Evolutionary conservation across 768 basidiomycete species (phyloP).

Genomic region (Crassisporium funariophilum): DNA sequence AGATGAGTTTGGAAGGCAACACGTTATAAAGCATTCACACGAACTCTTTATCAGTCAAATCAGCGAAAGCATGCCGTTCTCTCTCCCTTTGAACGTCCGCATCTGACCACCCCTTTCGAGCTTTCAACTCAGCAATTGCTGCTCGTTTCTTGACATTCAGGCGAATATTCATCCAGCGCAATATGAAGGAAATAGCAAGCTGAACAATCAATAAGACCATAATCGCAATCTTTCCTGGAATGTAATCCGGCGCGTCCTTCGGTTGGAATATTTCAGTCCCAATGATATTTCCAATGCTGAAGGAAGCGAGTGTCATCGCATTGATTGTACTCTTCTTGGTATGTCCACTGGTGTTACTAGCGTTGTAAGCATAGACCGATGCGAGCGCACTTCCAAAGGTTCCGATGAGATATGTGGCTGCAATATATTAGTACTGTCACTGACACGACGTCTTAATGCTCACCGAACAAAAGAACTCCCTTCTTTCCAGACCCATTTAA

Average conservation of each 20-base stretch:
- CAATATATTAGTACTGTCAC: slow-evolving; percentile 1
- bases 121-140: slow-evolving; percentile 45
- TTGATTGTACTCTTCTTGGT: slow-evolving; percentile 74
- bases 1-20: no score
- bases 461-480: slow-evolving; percentile 58
- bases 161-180: slow-evolving; percentile 57
- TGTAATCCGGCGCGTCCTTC: slow-evolving; percentile 61
- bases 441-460: slow-evolving; percentile 1
- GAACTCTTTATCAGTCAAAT: slow-evolving; percentile 69
- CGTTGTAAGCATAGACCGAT: slow-evolving; percentile 64
- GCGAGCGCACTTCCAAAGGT: slow-evolving; percentile 63
- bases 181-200: slow-evolving; percentile 45
- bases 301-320: slow-evolving; percentile 56
- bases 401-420: slow-evolving; percentile 52
- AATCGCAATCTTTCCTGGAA: slow-evolving; percentile 68
- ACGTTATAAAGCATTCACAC: no score
- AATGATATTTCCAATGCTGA: slow-evolving; percentile 61
- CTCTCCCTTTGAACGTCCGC: slow-evolving; percentile 58
- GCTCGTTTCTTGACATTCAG: slow-evolving; percentile 51
- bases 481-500: slow-evolving; percentile 50
- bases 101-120: slow-evolving; percentile 55
- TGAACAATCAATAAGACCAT: slow-evolving; percentile 59
- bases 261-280: slow-evolving; percentile 67
- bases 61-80: slow-evolving; percentile 62
- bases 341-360: slow-evolving; percentile 63